These are phyloP conservation scores for Aspergillus carbonarius DNA, from an alignment of 2,329 filamentous ascomycete genomes.

Conservation along the genomic window DNA sequence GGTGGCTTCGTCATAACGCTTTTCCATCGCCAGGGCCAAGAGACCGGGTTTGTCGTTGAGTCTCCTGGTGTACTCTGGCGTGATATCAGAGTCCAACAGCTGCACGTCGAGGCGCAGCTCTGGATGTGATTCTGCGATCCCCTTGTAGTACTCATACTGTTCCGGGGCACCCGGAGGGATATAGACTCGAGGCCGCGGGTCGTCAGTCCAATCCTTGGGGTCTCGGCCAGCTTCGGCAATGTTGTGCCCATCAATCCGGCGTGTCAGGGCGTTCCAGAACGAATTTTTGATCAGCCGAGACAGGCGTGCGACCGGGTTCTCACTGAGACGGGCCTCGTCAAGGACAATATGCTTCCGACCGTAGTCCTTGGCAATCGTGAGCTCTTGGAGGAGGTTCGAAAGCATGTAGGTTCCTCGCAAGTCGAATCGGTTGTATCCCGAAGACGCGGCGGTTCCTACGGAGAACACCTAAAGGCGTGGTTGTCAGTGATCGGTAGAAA, in stretches of 20 bases:
- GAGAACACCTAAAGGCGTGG: constrained; percentile 65
- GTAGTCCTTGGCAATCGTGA: constrained; percentile 87
- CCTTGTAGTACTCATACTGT: constrained; percentile 84
- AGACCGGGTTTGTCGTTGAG: constrained; percentile 87
- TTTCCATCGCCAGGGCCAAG: constrained; percentile 84
- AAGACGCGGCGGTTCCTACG: constrained; percentile 80
- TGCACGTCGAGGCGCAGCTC: constrained; percentile 86
- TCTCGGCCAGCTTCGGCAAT: constrained; percentile 82
- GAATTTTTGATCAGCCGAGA: constrained; percentile 82
- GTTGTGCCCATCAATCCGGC: constrained; percentile 78
- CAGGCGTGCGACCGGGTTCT: constrained; percentile 89
- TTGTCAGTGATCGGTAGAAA: constrained; percentile 25
- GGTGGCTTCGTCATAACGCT: constrained; percentile 65
- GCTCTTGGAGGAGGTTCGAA: constrained; percentile 91
- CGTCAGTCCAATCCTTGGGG: constrained; percentile 91
- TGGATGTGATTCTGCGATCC: constrained; percentile 73
- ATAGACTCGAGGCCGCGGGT: constrained; percentile 89
- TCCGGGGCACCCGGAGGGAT: constrained; percentile 80
- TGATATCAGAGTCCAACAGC: constrained; percentile 69
- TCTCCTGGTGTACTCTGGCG: constrained; percentile 75
- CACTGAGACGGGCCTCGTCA: constrained; percentile 85
- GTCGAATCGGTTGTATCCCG: constrained; percentile 83
- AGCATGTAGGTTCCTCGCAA: constrained; percentile 96
- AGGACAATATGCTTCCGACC: constrained; percentile 86
- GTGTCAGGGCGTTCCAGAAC: constrained; percentile 90